Evolutionary conservation across 345 rosid genomes (phyloP), one percentile per base, ranked within the genome.

Genomic region (Chamaenerion angustifolium): DNA sequence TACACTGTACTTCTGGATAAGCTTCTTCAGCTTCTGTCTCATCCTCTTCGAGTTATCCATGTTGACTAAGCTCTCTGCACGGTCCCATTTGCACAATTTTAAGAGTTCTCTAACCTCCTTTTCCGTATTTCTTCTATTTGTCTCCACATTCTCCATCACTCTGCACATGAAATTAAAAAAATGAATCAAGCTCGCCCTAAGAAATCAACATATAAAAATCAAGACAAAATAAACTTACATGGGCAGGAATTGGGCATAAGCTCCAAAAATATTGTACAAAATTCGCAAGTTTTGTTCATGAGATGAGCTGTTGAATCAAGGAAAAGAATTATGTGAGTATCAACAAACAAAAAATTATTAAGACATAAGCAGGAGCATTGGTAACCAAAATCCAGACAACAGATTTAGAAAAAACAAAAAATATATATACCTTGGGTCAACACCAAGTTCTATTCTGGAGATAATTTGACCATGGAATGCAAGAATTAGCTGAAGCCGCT

Each of bases 181-280:
- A 13, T 8, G 49, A 35, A 52, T 43, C 17, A n/a, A 42, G 62
- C 43, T n/a, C 44, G n/a, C 13, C 23, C 23, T 48, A 51, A 49
- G 43, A 42, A 18, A 62, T 52, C 49, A 16, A 50, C n/a, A 16
- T 42, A 56, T 11, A 54, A 15, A 49, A 27, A 43, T 21, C 53
- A 2, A 47, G 19, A 16, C n/a, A 48, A 40, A 3, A 48, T 55
- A 43, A 63, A 66, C 85, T 81, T 64, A 86, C 98, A 61, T 54
- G 4, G 98, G 96, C 69, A 83, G 81, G 67, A 80, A 78, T 64
- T 92, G 98, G 57, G 80, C 64, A 56, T 83, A 81, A 73, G 78
- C 77, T 46, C 98, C 98, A 66, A 78, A 83, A 37, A 76, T 43
- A 63, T 92, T 92, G 83, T 83, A 92, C 52, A 89, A 65, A 46